These are phyloP conservation scores for Fusarium torreyae DNA, from an alignment of 2,329 filamentous ascomycete species.

Conservation along the genomic window DNA sequence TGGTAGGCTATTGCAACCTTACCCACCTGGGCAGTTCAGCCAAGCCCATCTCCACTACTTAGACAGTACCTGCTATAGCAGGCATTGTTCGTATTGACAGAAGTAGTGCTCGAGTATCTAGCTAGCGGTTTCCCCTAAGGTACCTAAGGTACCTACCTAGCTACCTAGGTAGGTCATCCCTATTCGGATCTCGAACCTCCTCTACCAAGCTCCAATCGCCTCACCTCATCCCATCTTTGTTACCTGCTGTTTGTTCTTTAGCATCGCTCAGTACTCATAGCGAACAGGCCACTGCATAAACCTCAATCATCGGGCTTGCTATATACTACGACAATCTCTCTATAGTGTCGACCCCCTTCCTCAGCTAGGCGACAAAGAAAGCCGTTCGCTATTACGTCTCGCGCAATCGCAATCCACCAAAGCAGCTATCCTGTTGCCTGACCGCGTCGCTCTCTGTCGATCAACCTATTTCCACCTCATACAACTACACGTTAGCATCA, in stretches of 20 bases:
- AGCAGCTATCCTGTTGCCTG: slow-evolving; percentile 35
- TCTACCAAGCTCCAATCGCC: slow-evolving; percentile 35
- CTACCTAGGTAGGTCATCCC: slow-evolving; percentile 16
- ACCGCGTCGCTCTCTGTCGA: slow-evolving; percentile 1
- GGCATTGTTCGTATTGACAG: not conserved
- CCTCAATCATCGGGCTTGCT: not conserved
- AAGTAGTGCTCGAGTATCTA: slow-evolving; percentile 7
- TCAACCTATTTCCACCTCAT: not conserved
- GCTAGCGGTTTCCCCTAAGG: slow-evolving; percentile 14
- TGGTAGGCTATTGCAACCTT: not conserved
- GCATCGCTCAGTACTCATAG: slow-evolving; percentile 6
- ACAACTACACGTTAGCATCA: slow-evolving; percentile 54
- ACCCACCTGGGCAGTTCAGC: slow-evolving; percentile 7
- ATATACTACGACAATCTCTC: not conserved
- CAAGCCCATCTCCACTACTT: slow-evolving; percentile 4
- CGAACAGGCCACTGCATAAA: slow-evolving; percentile 3
- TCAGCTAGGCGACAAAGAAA: slow-evolving; percentile 5
- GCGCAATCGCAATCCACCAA: slow-evolving; percentile 25
- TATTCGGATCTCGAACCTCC: slow-evolving; percentile 35
- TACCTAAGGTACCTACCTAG: not conserved
- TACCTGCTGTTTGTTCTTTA: slow-evolving; percentile 3
- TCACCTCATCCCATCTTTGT: slow-evolving; percentile 33
- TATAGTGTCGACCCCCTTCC: not conserved
- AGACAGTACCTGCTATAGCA: not conserved
- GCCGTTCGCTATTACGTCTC: slow-evolving; percentile 10